Evolutionary conservation across 176 grass and related monocot genomes (phyloP).

Genomic region (Canna indica): DNA sequence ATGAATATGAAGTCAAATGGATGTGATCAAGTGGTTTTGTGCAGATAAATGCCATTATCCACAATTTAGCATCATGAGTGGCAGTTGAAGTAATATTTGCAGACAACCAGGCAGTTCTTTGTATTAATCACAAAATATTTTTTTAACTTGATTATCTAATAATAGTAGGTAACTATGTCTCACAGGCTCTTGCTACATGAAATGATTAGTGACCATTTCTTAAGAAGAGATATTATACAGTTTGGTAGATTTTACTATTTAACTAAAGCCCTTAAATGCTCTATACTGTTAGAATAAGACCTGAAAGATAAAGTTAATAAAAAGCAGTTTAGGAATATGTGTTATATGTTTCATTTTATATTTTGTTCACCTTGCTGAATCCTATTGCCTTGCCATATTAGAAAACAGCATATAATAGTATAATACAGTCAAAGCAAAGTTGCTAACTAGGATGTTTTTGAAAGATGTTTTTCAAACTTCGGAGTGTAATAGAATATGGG

Average conservation of each 20-base stretch:
- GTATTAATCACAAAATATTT: too few species aligned
- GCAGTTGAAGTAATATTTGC: background rate
- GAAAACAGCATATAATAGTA: background rate
- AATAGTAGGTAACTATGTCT: background rate
- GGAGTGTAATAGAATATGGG: background rate
- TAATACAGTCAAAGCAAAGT: background rate
- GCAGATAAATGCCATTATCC: background rate
- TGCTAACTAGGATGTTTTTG: background rate
- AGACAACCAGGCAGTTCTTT: too few species aligned
- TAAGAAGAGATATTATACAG: background rate
- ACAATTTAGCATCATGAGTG: background rate
- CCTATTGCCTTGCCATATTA: background rate
- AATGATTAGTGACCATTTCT: background rate
- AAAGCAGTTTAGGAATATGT: background rate
- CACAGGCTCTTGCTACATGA: background rate
- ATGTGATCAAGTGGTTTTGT: background rate
- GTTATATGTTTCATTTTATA: background rate
- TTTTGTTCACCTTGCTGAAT: background rate
- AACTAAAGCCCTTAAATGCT: background rate
- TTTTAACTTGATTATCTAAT: background rate
- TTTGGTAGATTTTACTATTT: background rate
- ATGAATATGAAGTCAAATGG: too few species aligned
- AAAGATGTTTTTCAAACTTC: background rate
- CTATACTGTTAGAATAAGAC: background rate
- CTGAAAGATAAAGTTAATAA: background rate